Conservation (phyloP, 352 stramenopile genomes). For the Saprolegnia diclina region DNA sequence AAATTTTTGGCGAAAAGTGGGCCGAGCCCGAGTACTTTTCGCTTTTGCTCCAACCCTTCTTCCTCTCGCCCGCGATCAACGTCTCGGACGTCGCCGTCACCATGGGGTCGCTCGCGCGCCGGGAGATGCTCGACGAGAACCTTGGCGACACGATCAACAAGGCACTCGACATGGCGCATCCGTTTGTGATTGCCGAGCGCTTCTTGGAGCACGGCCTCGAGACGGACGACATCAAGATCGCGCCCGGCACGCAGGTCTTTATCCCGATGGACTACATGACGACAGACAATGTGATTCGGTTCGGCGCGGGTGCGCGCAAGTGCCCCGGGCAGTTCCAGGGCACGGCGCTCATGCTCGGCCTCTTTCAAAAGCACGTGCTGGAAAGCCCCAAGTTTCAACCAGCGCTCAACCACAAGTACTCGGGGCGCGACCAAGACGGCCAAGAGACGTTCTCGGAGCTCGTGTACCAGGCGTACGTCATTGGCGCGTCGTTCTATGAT, state of each 20-base stretch:
- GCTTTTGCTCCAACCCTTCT: slow-evolving; percentile 21
- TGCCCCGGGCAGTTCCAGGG: slow-evolving; percentile 16
- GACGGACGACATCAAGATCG: neutral
- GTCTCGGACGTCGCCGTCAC: slow-evolving; percentile 18
- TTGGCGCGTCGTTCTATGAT: slow-evolving; percentile 8
- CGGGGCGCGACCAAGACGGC: slow-evolving; percentile 20
- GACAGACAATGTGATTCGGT: slow-evolving; percentile 25
- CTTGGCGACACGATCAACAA: slow-evolving; percentile 3
- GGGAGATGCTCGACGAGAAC: neutral
- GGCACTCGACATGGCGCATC: slow-evolving; percentile 22
- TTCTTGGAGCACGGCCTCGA: slow-evolving; percentile 2
- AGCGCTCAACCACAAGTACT: slow-evolving; percentile 12
- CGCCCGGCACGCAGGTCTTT: slow-evolving; percentile 21
- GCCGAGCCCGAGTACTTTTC: slow-evolving; percentile 21
- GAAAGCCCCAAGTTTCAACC: slow-evolving; percentile 17
- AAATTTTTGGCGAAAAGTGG: slow-evolving; percentile 20
- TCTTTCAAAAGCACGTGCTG: slow-evolving; percentile 9
- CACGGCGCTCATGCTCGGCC: slow-evolving; percentile 18
- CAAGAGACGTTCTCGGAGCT: slow-evolving; percentile 17
- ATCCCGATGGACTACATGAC: slow-evolving; percentile 24
- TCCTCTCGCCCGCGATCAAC: slow-evolving; percentile 25
- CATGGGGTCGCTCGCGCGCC: neutral
- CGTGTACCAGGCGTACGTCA: slow-evolving; percentile 19
- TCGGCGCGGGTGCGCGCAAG: slow-evolving; percentile 21
- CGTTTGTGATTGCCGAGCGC: slow-evolving; percentile 18